Evolutionary conservation across 495 filamentous ascomycete genomes (phyloP).

Genomic region (Aspergillus funiculosus): DNA sequence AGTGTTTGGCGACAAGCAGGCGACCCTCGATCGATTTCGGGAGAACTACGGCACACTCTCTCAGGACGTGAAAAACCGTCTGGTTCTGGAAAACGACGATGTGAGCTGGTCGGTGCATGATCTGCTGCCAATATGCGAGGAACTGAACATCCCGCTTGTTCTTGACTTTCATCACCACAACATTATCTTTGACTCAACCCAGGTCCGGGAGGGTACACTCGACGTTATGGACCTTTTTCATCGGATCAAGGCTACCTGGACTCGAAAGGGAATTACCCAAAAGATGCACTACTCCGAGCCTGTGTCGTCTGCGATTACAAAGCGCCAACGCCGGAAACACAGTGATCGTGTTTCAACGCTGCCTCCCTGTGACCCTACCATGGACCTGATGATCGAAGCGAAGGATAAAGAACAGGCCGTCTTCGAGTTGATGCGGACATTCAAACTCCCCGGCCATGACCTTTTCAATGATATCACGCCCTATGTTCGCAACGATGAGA

Average conservation of each 20-base stretch:
- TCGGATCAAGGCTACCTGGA: conserved; percentile 81
- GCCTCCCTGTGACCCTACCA: conserved; percentile 72
- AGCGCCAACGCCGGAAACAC: conserved; percentile 73
- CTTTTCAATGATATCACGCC: conserved; percentile 73
- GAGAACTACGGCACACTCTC: conserved; percentile 66
- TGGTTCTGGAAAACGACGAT: conserved; percentile 95
- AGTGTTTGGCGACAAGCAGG: conserved; percentile 80
- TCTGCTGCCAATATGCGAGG: conserved; percentile 83
- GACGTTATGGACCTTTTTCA: conserved; percentile 70
- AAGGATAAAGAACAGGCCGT: conserved; percentile 98
- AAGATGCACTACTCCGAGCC: conserved; percentile 97
- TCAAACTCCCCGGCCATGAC: conserved; percentile 72
- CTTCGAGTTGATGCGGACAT: conserved; percentile 86
- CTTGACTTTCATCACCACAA: conserved; percentile 96
- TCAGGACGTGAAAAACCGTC: conserved; percentile 64
- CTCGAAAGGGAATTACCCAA: conserved; percentile 75
- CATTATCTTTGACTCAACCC: conserved; percentile 68
- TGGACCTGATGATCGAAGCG: conserved; percentile 98
- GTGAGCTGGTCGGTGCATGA: conserved; percentile 88
- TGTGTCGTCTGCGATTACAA: conserved; percentile 66
- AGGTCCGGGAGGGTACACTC: conserved; percentile 77
- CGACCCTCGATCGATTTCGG: conserved; percentile 75
- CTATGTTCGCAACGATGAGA: conserved; percentile 71
- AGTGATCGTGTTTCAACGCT: conserved; percentile 68
- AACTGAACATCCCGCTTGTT: conserved; percentile 86